Evolutionary conservation across 108 stramenopile species (phyloP).

Genomic region (Chaetoceros tenuissimus): DNA sequence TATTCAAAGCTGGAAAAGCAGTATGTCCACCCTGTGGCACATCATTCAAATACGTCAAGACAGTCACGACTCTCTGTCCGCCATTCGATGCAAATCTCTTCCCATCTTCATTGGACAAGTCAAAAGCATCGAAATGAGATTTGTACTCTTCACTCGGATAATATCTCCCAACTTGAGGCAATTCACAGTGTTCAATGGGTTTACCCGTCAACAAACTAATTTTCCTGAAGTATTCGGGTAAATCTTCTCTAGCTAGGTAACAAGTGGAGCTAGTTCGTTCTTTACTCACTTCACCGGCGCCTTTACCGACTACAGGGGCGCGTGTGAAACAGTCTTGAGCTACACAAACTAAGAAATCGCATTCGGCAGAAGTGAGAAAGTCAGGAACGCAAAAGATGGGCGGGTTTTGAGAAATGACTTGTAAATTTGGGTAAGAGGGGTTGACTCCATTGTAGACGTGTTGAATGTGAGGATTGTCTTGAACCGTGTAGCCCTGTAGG

Average conservation of each 20-base stretch:
- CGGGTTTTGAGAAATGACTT: slow-evolving; percentile 46
- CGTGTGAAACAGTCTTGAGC: slow-evolving; percentile 65
- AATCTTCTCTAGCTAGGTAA: slow-evolving; percentile 77
- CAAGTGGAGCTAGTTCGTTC: slow-evolving; percentile 75
- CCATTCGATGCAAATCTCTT: slow-evolving; percentile 78
- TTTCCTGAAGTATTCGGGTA: slow-evolving; percentile 73
- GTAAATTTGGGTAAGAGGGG: slow-evolving; percentile 64
- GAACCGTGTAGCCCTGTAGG: slow-evolving; percentile 28
- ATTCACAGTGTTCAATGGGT: slow-evolving; percentile 77
- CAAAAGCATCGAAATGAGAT: slow-evolving; percentile 88
- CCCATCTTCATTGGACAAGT: slow-evolving; percentile 74
- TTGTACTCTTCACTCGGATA: slow-evolving; percentile 74
- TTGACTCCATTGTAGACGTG: slow-evolving; percentile 86
- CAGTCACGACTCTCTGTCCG: slow-evolving; percentile 88
- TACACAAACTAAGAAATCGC: slow-evolving; percentile 61
- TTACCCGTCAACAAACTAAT: slow-evolving; percentile 71
- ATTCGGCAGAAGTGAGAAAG: slow-evolving; percentile 72
- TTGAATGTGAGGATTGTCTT: slow-evolving; percentile 56
- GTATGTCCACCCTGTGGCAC: slow-evolving; percentile 86
- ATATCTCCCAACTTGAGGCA: slow-evolving; percentile 90
- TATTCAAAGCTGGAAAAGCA: slow-evolving; percentile 74
- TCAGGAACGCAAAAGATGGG: slow-evolving; percentile 69
- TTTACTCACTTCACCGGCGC: slow-evolving; percentile 65
- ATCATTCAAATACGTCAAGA: slow-evolving; percentile 95
- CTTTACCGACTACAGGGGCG: slow-evolving; percentile 79